phyloP scores from a whole-genome alignment of 768 basidiomycete genomes.

The Agrocybe chaxingu region DNA sequence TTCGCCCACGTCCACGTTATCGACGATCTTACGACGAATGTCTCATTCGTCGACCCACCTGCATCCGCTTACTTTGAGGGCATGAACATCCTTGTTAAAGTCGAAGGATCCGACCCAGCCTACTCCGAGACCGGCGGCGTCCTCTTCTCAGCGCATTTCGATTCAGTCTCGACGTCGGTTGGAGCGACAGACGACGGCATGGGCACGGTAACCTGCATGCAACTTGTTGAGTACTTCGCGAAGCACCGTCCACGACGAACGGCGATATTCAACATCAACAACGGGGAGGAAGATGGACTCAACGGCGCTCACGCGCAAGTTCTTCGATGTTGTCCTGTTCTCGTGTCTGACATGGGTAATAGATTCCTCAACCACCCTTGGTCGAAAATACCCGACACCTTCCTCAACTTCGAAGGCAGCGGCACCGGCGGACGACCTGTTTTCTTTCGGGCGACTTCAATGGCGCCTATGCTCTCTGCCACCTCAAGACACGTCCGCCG shows the following conservation, averaged over 20 bases:
- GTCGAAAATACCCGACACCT: constrained; percentile 55
- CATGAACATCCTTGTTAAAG: constrained; percentile 59
- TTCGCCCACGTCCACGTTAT: constrained; percentile 6
- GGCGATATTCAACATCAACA: constrained; percentile 74
- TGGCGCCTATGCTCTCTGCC: constrained; percentile 50
- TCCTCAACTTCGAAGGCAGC: constrained; percentile 76
- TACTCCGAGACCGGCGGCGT: neutral
- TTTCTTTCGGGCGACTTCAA: constrained; percentile 63
- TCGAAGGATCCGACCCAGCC: constrained; percentile 35
- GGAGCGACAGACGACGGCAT: constrained; percentile 76
- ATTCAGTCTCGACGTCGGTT: constrained; percentile 64
- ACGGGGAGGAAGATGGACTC: constrained; percentile 71
- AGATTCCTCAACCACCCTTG: constrained; percentile 70
- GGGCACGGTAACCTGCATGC: constrained; percentile 54
- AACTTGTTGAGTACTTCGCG: constrained; percentile 50
- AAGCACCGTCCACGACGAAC: constrained; percentile 49
- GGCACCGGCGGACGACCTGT: constrained; percentile 68
- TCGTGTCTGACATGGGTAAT: neutral
- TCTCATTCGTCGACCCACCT: constrained; percentile 30
- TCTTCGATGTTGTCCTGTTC: neutral
- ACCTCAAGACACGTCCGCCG: constrained; percentile 38
- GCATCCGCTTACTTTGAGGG: constrained; percentile 46
- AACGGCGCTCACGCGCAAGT: constrained; percentile 58
- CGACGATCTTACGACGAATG: constrained; percentile 32
- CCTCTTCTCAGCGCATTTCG: constrained; percentile 59